Evolutionary conservation across 2,329 filamentous ascomycete species (phyloP).

Genomic region (Diaporthe citrichinensis): DNA sequence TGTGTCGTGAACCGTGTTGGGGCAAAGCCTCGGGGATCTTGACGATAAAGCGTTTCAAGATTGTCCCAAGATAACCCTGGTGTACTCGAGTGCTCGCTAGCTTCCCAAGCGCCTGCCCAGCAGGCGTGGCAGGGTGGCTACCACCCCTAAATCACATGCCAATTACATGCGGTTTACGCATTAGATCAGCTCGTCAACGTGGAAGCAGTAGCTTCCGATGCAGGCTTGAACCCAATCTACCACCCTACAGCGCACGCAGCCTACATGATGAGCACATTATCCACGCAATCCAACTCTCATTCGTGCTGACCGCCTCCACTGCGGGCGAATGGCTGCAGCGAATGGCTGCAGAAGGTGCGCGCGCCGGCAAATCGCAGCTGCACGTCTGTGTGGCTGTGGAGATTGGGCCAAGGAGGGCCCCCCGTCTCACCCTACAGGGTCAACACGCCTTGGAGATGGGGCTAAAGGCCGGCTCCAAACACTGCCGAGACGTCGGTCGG

Average conservation of each 20-base stretch:
- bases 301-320: conserved; percentile 16
- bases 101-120: neutral
- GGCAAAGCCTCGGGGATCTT: neutral
- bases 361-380: neutral
- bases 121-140: conserved; percentile 9
- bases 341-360: neutral
- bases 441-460: neutral
- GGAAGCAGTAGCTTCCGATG: conserved; percentile 37
- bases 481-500: conserved; percentile 32
- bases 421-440: conserved; percentile 22
- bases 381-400: conserved; percentile 26
- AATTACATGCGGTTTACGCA: neutral
- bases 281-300: conserved; percentile 10
- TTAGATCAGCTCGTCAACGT: neutral
- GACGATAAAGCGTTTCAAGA: conserved; percentile 37
- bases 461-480: conserved; percentile 27
- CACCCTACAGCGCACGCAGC: neutral
- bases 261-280: conserved; percentile 24
- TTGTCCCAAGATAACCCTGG: conserved; percentile 36
- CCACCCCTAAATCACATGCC: conserved; percentile 37
- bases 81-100: neutral
- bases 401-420: conserved; percentile 23
- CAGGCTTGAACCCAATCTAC: conserved; percentile 15
- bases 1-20: neutral
- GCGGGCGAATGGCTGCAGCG: neutral